Evolutionary conservation across 2,329 filamentous ascomycete genomes (phyloP), one percentile per base, ranked within the genome.

Genomic region (Dothistroma septosporum): DNA sequence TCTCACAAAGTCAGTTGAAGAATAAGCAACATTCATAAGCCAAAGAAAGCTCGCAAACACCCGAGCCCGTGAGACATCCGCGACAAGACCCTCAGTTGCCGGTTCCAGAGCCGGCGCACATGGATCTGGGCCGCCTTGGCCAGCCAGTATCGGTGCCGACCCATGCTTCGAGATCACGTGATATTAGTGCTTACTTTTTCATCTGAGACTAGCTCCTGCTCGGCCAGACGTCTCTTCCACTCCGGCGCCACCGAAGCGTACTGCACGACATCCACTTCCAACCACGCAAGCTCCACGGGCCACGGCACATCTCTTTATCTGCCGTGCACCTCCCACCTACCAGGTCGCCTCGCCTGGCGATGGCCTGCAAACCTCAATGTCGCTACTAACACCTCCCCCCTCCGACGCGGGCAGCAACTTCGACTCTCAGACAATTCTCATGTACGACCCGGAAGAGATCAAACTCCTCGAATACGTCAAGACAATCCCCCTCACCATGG

Each of bases 381-480:
- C 41, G 41, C 16, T n/a, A 44, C 14, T 44, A 19, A 44, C 41
- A 44, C 41, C 41, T n/a, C 41, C 41, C 1, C 14, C 41, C 4
- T n/a, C 41, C 14, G 12, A 44, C 16, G 41, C 41, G 4, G 41
- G 14, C 14, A 44, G 41, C 41, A n/a, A 8, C 41, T n/a, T 2
- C 41, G 47, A 48, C 44, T 48, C 28, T 10, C 21, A 50, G 10
- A 50, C 47, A 50, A 44, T 44, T 19, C 41, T 32, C 47, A 14
- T 28, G 47, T 31, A 28, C 50, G 50, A 53, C 12, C 50, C 50
- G 16, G 50, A 35, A 32, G 50, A 53, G n/a, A 35, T 53, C 50
- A 21, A 21, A 28, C 50, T 53, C 14, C 50, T 53, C 2, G 50
- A 53, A 28, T 28, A 53, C 21, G 31, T 53, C 50, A 53, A 53